phyloP scores from a whole-genome alignment of 116 monocot species.

The Cymodocea nodosa region DNA sequence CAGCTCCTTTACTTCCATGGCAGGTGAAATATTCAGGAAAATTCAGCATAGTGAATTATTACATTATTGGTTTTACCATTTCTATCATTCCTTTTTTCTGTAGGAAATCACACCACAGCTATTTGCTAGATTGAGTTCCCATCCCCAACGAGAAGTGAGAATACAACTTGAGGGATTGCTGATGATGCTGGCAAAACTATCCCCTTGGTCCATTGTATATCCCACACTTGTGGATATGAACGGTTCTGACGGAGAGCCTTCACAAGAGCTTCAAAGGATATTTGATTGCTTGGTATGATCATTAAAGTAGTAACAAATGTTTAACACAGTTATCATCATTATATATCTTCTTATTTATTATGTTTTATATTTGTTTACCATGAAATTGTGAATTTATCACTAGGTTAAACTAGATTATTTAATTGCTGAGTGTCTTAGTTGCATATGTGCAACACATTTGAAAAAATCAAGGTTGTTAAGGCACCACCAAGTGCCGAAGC shows the following conservation, averaged over 20 bases:
- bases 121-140: conserved; percentile 86
- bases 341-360: background rate
- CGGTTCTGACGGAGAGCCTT: conserved; percentile 52
- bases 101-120: conserved; percentile 91
- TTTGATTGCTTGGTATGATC: conserved; percentile 56
- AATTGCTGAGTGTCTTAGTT: too few relatives aligned
- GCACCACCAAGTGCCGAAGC: too few relatives aligned
- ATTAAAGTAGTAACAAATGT: background rate
- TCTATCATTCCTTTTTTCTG: conserved; percentile 3
- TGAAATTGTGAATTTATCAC: too few relatives aligned
- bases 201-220: conserved; percentile 86
- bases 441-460: too few relatives aligned
- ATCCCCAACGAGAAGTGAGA: conserved; percentile 67
- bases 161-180: conserved; percentile 59
- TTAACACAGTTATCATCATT: background rate
- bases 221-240: conserved; percentile 83
- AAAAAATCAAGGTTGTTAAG: too few relatives aligned
- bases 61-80: conserved; percentile 3
- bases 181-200: conserved; percentile 71
- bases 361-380: background rate
- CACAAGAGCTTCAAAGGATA: conserved; percentile 71
- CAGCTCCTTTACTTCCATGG: conserved; percentile 69
- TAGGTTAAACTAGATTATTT: too few relatives aligned
- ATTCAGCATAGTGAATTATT: background rate
- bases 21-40: conserved; percentile 42